Evolutionary conservation across 139 green algal genomes (phyloP), one percentile per base, ranked within the genome.

Genomic region (Coccomyxa sp.): DNA sequence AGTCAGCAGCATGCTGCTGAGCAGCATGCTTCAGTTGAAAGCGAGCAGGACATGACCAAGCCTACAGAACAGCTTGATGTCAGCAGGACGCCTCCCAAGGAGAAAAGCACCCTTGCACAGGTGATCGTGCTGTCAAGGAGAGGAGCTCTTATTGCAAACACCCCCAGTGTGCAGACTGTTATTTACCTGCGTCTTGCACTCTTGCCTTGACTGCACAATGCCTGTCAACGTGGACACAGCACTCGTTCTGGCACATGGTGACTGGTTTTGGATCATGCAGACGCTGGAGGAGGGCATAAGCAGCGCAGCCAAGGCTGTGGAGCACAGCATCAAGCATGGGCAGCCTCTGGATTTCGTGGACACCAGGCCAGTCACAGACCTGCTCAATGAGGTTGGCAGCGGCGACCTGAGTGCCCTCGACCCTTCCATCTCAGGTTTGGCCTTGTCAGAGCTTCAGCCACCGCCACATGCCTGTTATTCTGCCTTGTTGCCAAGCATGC

Each of bases 301-400:
- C 18, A 64, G 50, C 27, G 50, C 50, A 31, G 50, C 50, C 50
- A 64, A 64, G 50, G 50, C 50, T 64, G 50, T 64, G 50, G 50
- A 64, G 50, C 50, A 10, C 18, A 31, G 18, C 50, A 64, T 64
- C 27, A 18, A 64, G 50, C 22, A 64, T 6, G 50, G 50, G 18
- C 50, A 64, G 50, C 50, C 50, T 64, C 18, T 64, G 50, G 50
- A 22, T 6, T 6, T 64, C 18, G 64, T 54, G 64, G 75, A 76
- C 39, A 50, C 58, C 10, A 77, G 7, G n/a, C 58, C 58, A 10
- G 33, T 78, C 18, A 38, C 39, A 39, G n/a, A 79, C 73, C 55
- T 70, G 54, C 41, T 50, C 54, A 55, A 37, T 38, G 79, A 71
- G 27, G 58, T 77, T 16, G 44, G 69, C 69, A 40, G 18, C 22